Evolutionary conservation across 2,329 filamentous ascomycete species (phyloP), one percentile per base, ranked within the genome.

Genomic region (Trichoderma atroviride): DNA sequence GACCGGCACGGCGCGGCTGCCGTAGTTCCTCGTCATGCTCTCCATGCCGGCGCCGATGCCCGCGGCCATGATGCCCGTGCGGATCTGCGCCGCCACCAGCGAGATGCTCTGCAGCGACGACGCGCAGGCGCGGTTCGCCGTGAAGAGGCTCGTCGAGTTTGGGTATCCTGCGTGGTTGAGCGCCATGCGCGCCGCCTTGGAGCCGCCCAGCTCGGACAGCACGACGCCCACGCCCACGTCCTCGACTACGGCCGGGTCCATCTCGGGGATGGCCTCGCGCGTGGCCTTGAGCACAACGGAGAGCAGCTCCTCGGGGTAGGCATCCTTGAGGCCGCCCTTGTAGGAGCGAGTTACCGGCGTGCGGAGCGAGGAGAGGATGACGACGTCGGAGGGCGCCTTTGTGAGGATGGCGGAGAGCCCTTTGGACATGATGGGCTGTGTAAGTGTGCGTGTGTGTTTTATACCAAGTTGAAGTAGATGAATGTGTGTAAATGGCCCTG

Each of bases 21-120:
- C 94, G 80, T 97, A 97, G 81, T 97, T 97, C 73, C 91, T 83
- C 72, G 93, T 97, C 94, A 97, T 97, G 82, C 91, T 95, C 86
- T 97, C 94, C 92, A 96, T 97, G 35, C 94, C 94, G 2, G 92
- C 94, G 11, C 90, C 94, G 71, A 97, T 88, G 70, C 93, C 94
- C 0, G 86, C 84, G 71, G 89, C 87, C 63, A 95, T 91, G 74
- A 88, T 86, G 1, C 92, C 93, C 0, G 87, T 84, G n/a, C 88
- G 86, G 74, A 97, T 96, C 71, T 90, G 86, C 69, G 91, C 89
- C 5, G 92, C 91, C 3, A 97, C 84, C 16, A 85, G 82, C 1
- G 93, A 91, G 62, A 97, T 91, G 31, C 91, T 90, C 74, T 92
- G 90, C 61, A 97, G 85, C 2, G 91, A 91, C 7, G 89, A 92